Evolutionary conservation across 805 yeast species (phyloP), one percentile per base, ranked within the genome.

Genomic region (Starmera dryadoides): DNA sequence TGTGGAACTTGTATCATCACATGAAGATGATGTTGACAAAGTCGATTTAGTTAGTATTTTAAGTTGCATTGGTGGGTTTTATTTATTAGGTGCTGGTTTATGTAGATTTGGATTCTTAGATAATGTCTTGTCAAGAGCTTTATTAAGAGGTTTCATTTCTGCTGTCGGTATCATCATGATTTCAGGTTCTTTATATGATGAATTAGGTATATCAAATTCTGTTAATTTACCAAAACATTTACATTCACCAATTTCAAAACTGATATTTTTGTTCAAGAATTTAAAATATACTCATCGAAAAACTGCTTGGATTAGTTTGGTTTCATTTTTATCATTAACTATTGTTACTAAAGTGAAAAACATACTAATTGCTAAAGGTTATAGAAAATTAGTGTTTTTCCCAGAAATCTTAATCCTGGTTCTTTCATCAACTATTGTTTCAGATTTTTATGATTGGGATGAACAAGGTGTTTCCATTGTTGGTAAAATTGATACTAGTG

Each of bases 151-250:
- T 0, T 88, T 88, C 52, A 76, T 88, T 31, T 79, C 87, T 11
- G 93, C 93, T 4, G 86, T 88, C 42, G 96, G 96, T 14, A 47
- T 83, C 17, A 80, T 86, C 8, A 87, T 88, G 87, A 71, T 88
- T 23, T 65, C 82, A 36, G 88, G 86, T 55, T 81, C 96, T 2
- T 50, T 75, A 10, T 76, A 87, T 11, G 75, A 83, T 2, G 83
- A 81, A 58, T 60, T 89, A 30, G 95, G 95, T 2, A 64, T 91
- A 21, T 67, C 67, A 5, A 45, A 75, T 4, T 63, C 76, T 42
- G 58, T 62, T 15, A 58, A 68, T 2, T 59, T 75, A 35, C 73
- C 75, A 3, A 58, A 62, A 38, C 84, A 74, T 44, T 71, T 76
- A 49, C 76, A 85, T 54, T 77, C 95, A 0, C 85, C 96, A 0